These are phyloP conservation scores for Fusarium staphyleae DNA, from an alignment of 2,329 filamentous ascomycete species.

Conservation along the genomic window DNA sequence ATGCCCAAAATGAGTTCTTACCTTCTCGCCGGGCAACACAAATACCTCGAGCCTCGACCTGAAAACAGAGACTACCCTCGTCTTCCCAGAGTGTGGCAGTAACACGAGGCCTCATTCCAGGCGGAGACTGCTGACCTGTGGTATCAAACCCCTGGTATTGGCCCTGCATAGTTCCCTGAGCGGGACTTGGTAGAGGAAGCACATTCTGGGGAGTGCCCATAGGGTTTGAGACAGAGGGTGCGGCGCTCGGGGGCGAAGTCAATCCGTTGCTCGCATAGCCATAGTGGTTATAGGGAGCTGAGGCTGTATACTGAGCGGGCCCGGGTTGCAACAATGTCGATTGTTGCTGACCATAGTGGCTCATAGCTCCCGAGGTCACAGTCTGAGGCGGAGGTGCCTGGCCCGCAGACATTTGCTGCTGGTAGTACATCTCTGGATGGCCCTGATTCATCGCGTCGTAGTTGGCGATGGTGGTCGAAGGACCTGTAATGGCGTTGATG, in stretches of 20 bases:
- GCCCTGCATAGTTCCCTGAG: slow-evolving; percentile 59
- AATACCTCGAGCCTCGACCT: slow-evolving; percentile 94
- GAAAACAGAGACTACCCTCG: slow-evolving; percentile 95
- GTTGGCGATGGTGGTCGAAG: slow-evolving; percentile 43
- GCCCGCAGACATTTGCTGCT: slow-evolving; percentile 78
- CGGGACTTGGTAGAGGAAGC: slow-evolving; percentile 71
- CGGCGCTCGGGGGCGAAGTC: slow-evolving; percentile 76
- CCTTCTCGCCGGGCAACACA: slow-evolving; percentile 95
- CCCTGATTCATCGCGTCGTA: slow-evolving; percentile 76
- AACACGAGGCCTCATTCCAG: slow-evolving; percentile 94
- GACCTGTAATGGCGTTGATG: slow-evolving; percentile 51
- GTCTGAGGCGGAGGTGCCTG: slow-evolving; percentile 78
- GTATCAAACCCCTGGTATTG: slow-evolving; percentile 74
- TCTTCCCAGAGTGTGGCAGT: slow-evolving; percentile 98
- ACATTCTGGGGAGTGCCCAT: slow-evolving; percentile 68
- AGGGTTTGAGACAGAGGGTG: slow-evolving; percentile 72
- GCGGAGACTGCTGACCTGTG: slow-evolving; percentile 90
- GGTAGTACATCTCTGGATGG: slow-evolving; percentile 85
- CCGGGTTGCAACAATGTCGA: slow-evolving; percentile 77
- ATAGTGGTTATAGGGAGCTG: slow-evolving; percentile 70
- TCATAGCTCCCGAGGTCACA: slow-evolving; percentile 74
- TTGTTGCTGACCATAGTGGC: slow-evolving; percentile 77
- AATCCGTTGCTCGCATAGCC: slow-evolving; percentile 76
- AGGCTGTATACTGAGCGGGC: slow-evolving; percentile 72
- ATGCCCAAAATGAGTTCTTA: slow-evolving; percentile 50